These are phyloP conservation scores for Claviceps pazoutovae DNA, from an alignment of 2,329 filamentous ascomycete genomes.

Conservation along the genomic window DNA sequence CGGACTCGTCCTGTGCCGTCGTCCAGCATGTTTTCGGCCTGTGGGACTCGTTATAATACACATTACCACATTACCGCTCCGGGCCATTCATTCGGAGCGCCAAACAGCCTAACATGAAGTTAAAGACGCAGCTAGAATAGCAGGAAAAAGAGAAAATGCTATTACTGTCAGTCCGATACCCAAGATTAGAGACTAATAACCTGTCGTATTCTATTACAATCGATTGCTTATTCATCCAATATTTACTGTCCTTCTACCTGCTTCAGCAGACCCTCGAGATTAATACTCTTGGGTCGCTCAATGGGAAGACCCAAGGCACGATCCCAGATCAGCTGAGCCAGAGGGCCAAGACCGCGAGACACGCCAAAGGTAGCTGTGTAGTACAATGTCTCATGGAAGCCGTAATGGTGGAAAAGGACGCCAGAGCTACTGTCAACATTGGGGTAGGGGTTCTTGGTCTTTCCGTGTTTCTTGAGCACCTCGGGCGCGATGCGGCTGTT, in stretches of 20 bases:
- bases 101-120: not conserved
- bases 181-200: not conserved
- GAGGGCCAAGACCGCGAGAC: conserved; percentile 62
- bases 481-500: conserved; percentile 84
- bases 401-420: conserved; percentile 95
- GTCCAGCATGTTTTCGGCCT: too few relatives aligned
- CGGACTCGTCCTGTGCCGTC: too few relatives aligned
- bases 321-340: conserved; percentile 95
- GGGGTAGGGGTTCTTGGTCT: conserved; percentile 95
- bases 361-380: conserved; percentile 67
- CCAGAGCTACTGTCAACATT: conserved; percentile 92
- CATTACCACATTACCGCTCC: too few relatives aligned
- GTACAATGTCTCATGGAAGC: conserved; percentile 93
- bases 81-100: not conserved
- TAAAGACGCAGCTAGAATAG: not conserved
- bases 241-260: conserved; percentile 34
- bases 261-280: conserved; percentile 73
- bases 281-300: conserved; percentile 95
- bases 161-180: not conserved
- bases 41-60: too few relatives aligned
- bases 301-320: conserved; percentile 86
- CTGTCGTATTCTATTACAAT: not conserved
- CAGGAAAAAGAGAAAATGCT: not conserved
- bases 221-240: not conserved
- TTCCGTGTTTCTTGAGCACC: conserved; percentile 88